Evolutionary conservation across 441 rosid species (phyloP), one percentile per base, ranked within the genome.

Genomic region (Aleurites moluccanus): DNA sequence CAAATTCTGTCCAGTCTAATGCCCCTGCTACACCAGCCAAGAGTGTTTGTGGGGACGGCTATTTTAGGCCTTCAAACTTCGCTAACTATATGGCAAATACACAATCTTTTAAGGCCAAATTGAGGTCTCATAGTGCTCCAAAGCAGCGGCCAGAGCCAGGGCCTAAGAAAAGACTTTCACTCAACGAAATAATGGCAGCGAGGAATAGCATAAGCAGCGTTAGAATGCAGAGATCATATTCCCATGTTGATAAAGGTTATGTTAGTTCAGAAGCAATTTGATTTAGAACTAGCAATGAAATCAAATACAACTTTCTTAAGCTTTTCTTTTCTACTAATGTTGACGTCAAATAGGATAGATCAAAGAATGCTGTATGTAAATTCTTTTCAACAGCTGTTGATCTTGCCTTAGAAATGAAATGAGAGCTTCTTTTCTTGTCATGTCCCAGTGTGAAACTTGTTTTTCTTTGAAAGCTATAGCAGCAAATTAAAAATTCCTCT

Each of bases 51-150:
- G 90, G 95, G 61, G 93, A 91, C 18, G 2, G 82, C 80, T 87
- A 73, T 65, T 89, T 80, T 52, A 83, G 83, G 80, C 86, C 86
- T 18, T 74, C 81, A 14, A 86, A 85, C 81, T 66, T 56, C 79
- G 97, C 96, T 0, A 90, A 82, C 33, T 95, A 93, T 81, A 95
- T 95, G 99, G 84, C 95, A 10, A 91, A 78, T 80, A 95, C 98
- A 1, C 85, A 87, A 72, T 93, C 98, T 1, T 95, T 88, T 80
- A 88, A 84, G 40, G 95, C 98, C 13, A 95, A 93, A 44, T 77
- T 81, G 83, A 89, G 98, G 82, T 92, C 93, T 10, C 79, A 80
- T 68, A 95, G 98, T 62, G 92, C 96, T 16, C 99, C 99, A 2
- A 91, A 72, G 78, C 96, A 89, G 64, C 86, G 99, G 76, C 99